phyloP scores from a whole-genome alignment of 2,329 filamentous ascomycete genomes.

The Curvularia eragrostidis region DNA sequence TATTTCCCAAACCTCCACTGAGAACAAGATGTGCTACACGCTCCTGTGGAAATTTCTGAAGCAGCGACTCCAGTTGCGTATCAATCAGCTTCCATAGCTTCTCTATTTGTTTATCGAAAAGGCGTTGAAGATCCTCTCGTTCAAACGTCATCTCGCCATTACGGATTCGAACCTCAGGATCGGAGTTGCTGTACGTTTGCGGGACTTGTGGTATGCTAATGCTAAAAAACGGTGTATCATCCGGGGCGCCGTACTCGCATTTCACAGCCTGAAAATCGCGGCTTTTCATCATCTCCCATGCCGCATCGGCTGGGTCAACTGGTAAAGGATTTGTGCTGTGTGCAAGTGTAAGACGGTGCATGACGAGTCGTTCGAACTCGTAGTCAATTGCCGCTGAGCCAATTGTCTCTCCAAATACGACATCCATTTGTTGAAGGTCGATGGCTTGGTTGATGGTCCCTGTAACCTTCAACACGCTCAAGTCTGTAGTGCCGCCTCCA shows the following conservation, averaged over 20 bases:
- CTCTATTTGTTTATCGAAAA: constrained; percentile 49
- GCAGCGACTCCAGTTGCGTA: constrained; percentile 39
- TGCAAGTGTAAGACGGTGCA: constrained; percentile 38
- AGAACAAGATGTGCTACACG: constrained; percentile 50
- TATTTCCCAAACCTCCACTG: constrained; percentile 54
- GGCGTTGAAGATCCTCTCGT: constrained; percentile 39
- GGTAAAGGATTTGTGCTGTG: constrained; percentile 34
- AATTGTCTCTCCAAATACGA: constrained; percentile 51
- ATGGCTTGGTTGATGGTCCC: constrained; percentile 36
- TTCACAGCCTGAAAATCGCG: constrained; percentile 52
- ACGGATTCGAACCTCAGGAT: constrained; percentile 40
- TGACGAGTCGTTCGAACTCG: constrained; percentile 49
- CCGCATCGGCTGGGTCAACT: constrained; percentile 44
- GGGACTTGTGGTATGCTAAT: constrained; percentile 46
- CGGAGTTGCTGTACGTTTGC: constrained; percentile 41
- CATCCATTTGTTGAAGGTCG: constrained; percentile 45
- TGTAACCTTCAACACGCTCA: constrained; percentile 49
- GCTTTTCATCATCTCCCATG: constrained; percentile 52
- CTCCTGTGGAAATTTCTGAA: constrained; percentile 38
- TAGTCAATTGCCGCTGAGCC: constrained; percentile 52
- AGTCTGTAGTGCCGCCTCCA: constrained; percentile 58
- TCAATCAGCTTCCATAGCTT: constrained; percentile 48
- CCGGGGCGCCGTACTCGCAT: constrained; percentile 50
- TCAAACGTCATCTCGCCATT: constrained; percentile 46
- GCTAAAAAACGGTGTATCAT: constrained; percentile 47